These are phyloP conservation scores for Pinus taeda DNA, from an alignment of 75 land plant species.

Conservation along the genomic window DNA sequence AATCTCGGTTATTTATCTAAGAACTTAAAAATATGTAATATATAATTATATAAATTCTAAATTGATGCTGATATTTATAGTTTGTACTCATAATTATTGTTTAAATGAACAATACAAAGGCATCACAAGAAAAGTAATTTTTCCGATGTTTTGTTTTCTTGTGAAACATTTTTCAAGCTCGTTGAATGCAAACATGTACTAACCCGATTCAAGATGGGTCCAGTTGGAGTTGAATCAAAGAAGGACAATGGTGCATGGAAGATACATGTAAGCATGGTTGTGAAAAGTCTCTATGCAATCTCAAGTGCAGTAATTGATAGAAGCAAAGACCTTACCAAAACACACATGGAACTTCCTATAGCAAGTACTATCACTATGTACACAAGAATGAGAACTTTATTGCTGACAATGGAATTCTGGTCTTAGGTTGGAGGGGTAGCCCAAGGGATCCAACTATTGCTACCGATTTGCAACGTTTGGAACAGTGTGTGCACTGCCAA, in stretches of 20 bases:
- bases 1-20: background rate
- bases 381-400: no score
- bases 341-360: no score
- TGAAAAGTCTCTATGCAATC: constrained; percentile 59
- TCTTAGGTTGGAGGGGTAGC: no score
- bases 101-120: background rate
- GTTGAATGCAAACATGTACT: constrained; percentile 13
- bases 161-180: background rate
- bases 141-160: background rate
- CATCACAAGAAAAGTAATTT: background rate
- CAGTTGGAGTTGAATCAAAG: constrained; percentile 82
- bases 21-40: background rate
- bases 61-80: no score
- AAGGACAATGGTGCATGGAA: constrained; percentile 85
- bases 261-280: constrained; percentile 47
- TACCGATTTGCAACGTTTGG: no score
- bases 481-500: no score
- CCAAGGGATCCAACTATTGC: no score
- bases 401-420: no score
- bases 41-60: background rate
- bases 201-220: constrained; percentile 73
- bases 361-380: no score
- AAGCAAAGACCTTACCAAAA: no score
- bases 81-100: no score
- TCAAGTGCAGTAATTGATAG: background rate